Base-by-base conservation (phyloP, 441 rosid species). In the Jatropha podagrica region DNA sequence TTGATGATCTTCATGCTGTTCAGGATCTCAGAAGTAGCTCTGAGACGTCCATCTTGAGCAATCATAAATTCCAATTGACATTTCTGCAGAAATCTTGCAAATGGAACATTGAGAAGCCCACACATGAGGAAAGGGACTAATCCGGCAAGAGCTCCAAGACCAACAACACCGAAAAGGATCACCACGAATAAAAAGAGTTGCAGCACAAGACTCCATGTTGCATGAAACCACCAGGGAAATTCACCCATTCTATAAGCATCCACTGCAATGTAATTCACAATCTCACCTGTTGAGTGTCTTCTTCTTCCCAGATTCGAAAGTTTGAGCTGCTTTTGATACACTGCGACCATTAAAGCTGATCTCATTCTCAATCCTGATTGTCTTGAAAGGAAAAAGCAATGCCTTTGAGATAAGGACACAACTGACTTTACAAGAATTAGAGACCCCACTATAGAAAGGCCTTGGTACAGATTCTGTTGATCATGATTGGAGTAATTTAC, bases 231-330 rank as follows among this genome's bases (percentile, higher is more conserved):
- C 93, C 92, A 87, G 26, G 87, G 89, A 72, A 89, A 88, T 65
- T 92, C 99, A 59, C 99, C 97, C 96, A 95, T 92, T 60, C 98
- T 79, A 63, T 95, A 95, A 0, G 94, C 96, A 81, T 92, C 98
- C 26, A 95, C 91, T 0, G 91, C 88, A 17, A 95, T 90, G 70
- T 92, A 95, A 67, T 93, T 93, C 68, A 90, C 88, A 65, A 95
- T 87, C 86, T 92, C 97, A 2, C 97, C 99, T 0, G 92, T 75
- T 26, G 99, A 90, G 80, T 91, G 97, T 23, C 88, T 86, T 79
- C 69, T 88, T 77, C 96, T 87, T 69, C 93, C 97, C 9, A 77
- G 71, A 79, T 87, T 91, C 0, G 96, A 95, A 65, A 95, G 88
- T 82, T 81, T 95, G 32, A 93, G 89, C 83, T 90, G 97, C 83